A percentile compares a stretch with the other conserved stretches of the same genome.
Conservation (phyloP, 78 protist species). For the Blattamonas nauphoetae region DNA sequence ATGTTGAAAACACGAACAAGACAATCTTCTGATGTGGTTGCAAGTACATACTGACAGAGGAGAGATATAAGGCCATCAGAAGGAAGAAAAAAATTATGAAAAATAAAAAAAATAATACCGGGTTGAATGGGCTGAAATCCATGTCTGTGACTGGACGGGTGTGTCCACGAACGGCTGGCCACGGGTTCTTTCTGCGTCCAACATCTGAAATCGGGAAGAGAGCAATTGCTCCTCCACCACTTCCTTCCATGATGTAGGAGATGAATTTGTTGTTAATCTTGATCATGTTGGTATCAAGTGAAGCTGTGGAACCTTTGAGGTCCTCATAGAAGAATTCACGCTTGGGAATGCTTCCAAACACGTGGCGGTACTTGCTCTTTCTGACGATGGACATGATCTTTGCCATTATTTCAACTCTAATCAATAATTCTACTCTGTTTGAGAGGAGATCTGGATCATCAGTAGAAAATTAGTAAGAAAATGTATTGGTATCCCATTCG, state of each 20-base stretch:
- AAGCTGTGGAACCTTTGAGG: no score
- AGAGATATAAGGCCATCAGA: not conserved
- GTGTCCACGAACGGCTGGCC: not conserved
- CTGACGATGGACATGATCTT: no score
- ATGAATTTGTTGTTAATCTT: not conserved
- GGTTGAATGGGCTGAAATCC: not conserved
- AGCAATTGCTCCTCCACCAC: not conserved
- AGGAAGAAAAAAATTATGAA: not conserved
- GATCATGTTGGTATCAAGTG: not conserved
- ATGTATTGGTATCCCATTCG: no score
- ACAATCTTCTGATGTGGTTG: not conserved
- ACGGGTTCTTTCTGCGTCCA: not conserved
- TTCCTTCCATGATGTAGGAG: not conserved
- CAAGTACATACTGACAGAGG: not conserved
- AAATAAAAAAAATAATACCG: not conserved
- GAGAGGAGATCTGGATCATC: no score
- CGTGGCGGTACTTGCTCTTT: no score
- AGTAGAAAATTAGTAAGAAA: no score
- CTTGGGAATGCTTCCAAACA: no score
- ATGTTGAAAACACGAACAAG: not conserved
- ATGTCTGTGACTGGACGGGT: not conserved
- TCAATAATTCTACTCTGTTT: no score
- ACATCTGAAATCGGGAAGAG: not conserved
- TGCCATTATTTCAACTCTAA: no score
- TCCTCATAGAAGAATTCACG: no score